phyloP scores from a whole-genome alignment of 2,329 filamentous ascomycete genomes.

The Alternaria dauci region DNA sequence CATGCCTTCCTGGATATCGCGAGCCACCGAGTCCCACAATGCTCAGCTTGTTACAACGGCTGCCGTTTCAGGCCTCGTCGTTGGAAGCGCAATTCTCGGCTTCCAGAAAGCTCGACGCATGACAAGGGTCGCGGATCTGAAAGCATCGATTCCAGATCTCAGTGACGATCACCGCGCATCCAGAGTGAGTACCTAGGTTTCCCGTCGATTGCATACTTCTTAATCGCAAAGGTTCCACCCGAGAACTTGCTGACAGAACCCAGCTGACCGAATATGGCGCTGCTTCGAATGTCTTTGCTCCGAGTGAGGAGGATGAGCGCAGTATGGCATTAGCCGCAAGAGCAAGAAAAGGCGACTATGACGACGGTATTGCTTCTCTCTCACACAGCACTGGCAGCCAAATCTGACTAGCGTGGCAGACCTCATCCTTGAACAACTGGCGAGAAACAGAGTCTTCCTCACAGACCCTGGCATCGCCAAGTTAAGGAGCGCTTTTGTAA shows the following conservation, averaged over 20 bases:
- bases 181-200: slow-evolving; percentile 53
- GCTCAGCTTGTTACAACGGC: slow-evolving; percentile 76
- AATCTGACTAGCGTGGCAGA: slow-evolving; percentile 58
- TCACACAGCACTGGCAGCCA: neutral
- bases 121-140: slow-evolving; percentile 65
- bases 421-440: slow-evolving; percentile 91
- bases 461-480: slow-evolving; percentile 80
- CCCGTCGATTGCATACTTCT: neutral
- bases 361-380: slow-evolving; percentile 60
- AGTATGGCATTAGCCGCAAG: slow-evolving; percentile 66
- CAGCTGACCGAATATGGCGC: slow-evolving; percentile 70
- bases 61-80: slow-evolving; percentile 61
- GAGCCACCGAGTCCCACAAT: slow-evolving; percentile 56
- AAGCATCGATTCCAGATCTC: slow-evolving; percentile 68
- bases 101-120: slow-evolving; percentile 64
- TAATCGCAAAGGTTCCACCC: slow-evolving; percentile 46
- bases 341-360: slow-evolving; percentile 70
- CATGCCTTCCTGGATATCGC: slow-evolving; percentile 59
- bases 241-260: slow-evolving; percentile 15
- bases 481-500: slow-evolving; percentile 81
- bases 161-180: slow-evolving; percentile 60
- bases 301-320: slow-evolving; percentile 64
- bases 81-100: slow-evolving; percentile 63
- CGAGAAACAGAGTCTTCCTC: slow-evolving; percentile 90
- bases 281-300: slow-evolving; percentile 54